Percentiles rank a stretch among this genome's conserved stretches.
Evolutionary conservation across 345 rosid species (phyloP).

Genomic region (Linum tenue): DNA sequence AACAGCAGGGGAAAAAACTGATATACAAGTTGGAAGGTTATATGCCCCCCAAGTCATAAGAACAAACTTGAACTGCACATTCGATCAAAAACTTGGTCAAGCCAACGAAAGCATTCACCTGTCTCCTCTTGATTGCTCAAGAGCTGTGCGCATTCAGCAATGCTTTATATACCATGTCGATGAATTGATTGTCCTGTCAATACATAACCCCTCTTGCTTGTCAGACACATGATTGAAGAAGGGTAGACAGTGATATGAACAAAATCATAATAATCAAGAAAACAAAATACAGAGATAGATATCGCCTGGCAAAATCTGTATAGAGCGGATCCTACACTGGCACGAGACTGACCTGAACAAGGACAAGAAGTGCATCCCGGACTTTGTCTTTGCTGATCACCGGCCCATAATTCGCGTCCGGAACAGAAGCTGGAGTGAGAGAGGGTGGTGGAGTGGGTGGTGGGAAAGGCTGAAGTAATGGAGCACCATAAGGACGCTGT

Average conservation of each 20-base stretch:
- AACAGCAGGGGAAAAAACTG: conserved; percentile 2
- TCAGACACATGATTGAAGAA: not conserved
- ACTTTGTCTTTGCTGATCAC: conserved; percentile 65
- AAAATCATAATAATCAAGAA: not conserved
- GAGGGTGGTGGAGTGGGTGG: conserved; percentile 86
- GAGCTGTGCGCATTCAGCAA: conserved; percentile 58
- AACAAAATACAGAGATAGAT: not conserved
- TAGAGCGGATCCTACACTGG: not conserved
- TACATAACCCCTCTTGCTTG: not conserved
- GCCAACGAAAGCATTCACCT: not conserved
- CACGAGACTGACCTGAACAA: conserved; percentile 61
- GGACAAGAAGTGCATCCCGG: conserved; percentile 56
- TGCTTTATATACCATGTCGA: conserved; percentile 66
- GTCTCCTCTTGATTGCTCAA: conserved; percentile 20
- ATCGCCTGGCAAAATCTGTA: too few relatives aligned
- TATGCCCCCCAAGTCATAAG: conserved; percentile 11
- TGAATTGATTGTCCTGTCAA: conserved; percentile 61
- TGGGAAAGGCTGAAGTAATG: conserved; percentile 88
- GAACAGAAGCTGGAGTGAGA: conserved; percentile 51
- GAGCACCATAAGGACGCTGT: conserved; percentile 70
- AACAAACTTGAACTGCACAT: conserved; percentile 11
- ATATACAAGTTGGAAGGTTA: conserved; percentile 23
- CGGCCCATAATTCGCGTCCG: conserved; percentile 32
- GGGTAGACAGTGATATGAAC: conserved; percentile 9
- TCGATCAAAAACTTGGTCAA: conserved; percentile 17